These are phyloP conservation scores for Aspergillus sclerotiicarbonarius DNA, from an alignment of 495 filamentous ascomycete species.

Conservation along the genomic window DNA sequence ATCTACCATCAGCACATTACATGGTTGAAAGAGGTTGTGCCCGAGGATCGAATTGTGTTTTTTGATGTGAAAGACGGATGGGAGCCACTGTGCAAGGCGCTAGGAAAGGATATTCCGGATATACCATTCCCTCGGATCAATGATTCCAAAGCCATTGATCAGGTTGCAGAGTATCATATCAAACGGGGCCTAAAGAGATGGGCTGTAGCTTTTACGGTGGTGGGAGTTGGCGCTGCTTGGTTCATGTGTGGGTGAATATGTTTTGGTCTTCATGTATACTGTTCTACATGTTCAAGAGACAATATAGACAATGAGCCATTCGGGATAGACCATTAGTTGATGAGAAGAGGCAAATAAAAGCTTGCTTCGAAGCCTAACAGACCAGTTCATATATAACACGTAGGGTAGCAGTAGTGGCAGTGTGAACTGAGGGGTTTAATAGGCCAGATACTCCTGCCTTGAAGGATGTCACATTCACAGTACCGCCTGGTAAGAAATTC, in stretches of 20 bases:
- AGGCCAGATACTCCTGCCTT: neutral
- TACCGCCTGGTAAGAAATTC: neutral
- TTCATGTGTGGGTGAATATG: too few species aligned
- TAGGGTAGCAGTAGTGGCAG: too few species aligned
- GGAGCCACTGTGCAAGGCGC: constrained; percentile 48
- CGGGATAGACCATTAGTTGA: too few species aligned
- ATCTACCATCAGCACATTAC: constrained; percentile 22
- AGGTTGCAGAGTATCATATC: constrained; percentile 19
- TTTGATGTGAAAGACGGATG: constrained; percentile 49
- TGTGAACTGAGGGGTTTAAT: too few species aligned
- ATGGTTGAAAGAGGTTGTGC: constrained; percentile 38
- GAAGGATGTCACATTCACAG: neutral
- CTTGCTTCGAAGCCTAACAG: too few species aligned
- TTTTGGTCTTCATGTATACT: too few species aligned
- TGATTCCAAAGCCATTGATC: constrained; percentile 26
- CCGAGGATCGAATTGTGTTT: constrained; percentile 45
- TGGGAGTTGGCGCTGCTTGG: neutral
- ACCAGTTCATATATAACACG: too few species aligned
- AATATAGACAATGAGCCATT: too few species aligned
- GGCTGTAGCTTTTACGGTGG: constrained; percentile 11
- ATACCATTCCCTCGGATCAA: constrained; percentile 41
- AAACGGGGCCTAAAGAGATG: constrained; percentile 20
- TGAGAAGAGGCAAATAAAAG: too few species aligned
- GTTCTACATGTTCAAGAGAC: too few species aligned
- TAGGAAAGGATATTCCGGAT: constrained; percentile 43